Evolutionary conservation across 352 stramenopile genomes (phyloP).

Genomic region (Globisporangium solare): DNA sequence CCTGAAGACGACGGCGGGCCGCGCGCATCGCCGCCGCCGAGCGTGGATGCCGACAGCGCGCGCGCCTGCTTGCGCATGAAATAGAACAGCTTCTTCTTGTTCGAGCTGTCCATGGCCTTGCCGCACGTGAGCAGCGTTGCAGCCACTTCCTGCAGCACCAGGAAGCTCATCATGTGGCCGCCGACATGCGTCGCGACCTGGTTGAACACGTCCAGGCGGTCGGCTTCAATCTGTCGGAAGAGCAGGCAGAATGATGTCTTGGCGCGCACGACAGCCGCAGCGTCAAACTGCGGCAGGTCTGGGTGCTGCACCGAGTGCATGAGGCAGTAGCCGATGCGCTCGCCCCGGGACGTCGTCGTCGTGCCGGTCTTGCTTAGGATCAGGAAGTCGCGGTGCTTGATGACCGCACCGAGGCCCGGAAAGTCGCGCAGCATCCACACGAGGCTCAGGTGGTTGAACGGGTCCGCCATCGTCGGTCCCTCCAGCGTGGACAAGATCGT

Average conservation of each 20-base stretch:
- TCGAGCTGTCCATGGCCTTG: conserved; percentile 28
- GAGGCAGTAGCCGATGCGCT: conserved; percentile 42
- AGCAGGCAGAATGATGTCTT: conserved; percentile 37
- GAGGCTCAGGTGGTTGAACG: conserved; percentile 55
- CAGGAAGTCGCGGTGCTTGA: conserved; percentile 42
- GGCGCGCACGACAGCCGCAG: conserved; percentile 31
- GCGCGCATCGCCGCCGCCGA: not conserved
- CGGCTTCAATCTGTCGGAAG: conserved; percentile 32
- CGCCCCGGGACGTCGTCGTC: conserved; percentile 32
- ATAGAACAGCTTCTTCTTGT: conserved; percentile 57
- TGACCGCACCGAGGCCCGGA: conserved; percentile 22
- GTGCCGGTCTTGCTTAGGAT: conserved; percentile 35
- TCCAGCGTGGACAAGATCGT: conserved; percentile 41
- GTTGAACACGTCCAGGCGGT: conserved; percentile 37
- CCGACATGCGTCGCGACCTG: conserved; percentile 33
- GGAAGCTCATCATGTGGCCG: conserved; percentile 30
- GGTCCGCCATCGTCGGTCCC: conserved; percentile 35
- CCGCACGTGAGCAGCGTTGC: conserved; percentile 22
- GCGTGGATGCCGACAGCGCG: conserved; percentile 5
- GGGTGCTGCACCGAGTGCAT: conserved; percentile 50
- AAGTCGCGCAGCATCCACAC: conserved; percentile 36
- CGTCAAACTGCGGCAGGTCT: conserved; percentile 33
- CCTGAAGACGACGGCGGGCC: conserved; percentile 2
- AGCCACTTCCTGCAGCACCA: conserved; percentile 29
- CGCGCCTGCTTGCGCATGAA: conserved; percentile 20